Percentiles rank a stretch among this genome's conserved stretches.
Evolutionary conservation across 2,329 filamentous ascomycete genomes (phyloP).

Genomic region (Diplodia scrobiculata): DNA sequence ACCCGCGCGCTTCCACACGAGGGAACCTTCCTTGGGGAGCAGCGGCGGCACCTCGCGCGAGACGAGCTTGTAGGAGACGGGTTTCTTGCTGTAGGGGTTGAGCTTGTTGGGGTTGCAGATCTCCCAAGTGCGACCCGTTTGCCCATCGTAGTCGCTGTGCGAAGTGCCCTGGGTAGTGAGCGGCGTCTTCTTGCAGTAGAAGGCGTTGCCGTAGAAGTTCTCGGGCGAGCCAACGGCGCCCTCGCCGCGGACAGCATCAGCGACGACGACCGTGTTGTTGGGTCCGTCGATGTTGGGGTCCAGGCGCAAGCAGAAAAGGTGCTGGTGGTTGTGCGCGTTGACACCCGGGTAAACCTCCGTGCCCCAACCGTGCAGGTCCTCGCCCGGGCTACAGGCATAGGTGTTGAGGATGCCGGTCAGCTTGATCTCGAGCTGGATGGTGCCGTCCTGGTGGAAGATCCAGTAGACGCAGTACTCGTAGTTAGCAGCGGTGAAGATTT

Average conservation of each 20-base stretch:
- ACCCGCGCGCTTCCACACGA: slow-evolving; percentile 87
- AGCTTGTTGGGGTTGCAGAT: slow-evolving; percentile 81
- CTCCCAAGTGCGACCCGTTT: slow-evolving; percentile 82
- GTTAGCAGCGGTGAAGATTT: slow-evolving; percentile 93
- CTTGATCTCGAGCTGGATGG: slow-evolving; percentile 85
- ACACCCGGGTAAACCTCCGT: slow-evolving; percentile 89
- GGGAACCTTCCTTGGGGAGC: slow-evolving; percentile 74
- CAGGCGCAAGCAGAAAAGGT: slow-evolving; percentile 87
- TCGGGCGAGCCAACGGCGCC: slow-evolving; percentile 76
- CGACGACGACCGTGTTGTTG: slow-evolving; percentile 81
- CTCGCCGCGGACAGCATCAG: slow-evolving; percentile 70
- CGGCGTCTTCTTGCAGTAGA: slow-evolving; percentile 81
- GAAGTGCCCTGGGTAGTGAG: slow-evolving; percentile 69
- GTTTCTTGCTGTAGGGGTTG: slow-evolving; percentile 85
- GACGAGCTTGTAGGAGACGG: slow-evolving; percentile 84
- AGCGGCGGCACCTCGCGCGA: slow-evolving; percentile 78
- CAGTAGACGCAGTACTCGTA: slow-evolving; percentile 90
- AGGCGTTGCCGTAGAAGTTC: slow-evolving; percentile 89
- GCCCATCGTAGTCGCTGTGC: slow-evolving; percentile 77
- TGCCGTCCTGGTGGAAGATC: slow-evolving; percentile 91
- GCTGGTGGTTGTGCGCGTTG: slow-evolving; percentile 94
- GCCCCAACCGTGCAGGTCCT: slow-evolving; percentile 84
- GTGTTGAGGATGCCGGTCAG: slow-evolving; percentile 93
- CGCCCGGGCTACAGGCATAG: slow-evolving; percentile 75
- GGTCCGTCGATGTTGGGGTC: slow-evolving; percentile 86